phyloP scores from a whole-genome alignment of 768 basidiomycete species.

The Termitomyces sp. region DNA sequence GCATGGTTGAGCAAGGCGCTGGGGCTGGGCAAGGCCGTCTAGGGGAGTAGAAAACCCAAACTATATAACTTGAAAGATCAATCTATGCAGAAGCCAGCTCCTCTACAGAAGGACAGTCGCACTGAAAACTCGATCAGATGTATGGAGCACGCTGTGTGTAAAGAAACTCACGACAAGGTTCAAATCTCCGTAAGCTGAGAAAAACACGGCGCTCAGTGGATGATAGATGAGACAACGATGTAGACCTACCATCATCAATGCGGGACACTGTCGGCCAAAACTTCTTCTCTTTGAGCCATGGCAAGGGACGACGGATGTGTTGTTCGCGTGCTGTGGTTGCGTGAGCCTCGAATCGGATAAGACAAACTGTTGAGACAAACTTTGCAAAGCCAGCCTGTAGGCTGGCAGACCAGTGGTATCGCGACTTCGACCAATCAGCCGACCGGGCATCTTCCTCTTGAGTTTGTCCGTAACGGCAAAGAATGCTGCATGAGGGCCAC shows the following conservation, averaged over 20 bases:
- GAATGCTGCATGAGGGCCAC: conserved; percentile 96
- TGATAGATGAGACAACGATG: background rate
- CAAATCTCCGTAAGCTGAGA: conserved; percentile 82
- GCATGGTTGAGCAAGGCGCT: conserved; percentile 69
- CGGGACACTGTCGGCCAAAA: conserved; percentile 95
- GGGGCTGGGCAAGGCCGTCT: conserved; percentile 37
- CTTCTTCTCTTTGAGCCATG: conserved; percentile 81
- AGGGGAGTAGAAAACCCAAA: conserved; percentile 44
- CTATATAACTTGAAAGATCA: background rate
- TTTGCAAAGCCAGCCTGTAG: conserved; percentile 91
- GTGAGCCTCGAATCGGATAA: background rate
- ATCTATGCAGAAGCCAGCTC: conserved; percentile 48
- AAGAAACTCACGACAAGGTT: conserved; percentile 72
- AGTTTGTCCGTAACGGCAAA: conserved; percentile 89
- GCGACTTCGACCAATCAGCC: conserved; percentile 86
- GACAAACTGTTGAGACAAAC: conserved; percentile 40
- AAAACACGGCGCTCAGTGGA: background rate
- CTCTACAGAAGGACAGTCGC: conserved; percentile 84
- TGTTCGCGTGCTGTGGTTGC: conserved; percentile 76
- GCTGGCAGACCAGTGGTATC: conserved; percentile 83
- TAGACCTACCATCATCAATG: conserved; percentile 78
- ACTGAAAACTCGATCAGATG: conserved; percentile 37
- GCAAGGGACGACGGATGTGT: conserved; percentile 89
- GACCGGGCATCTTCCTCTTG: conserved; percentile 98
- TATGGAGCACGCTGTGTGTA: background rate